phyloP scores from a whole-genome alignment of 768 basidiomycete genomes.

The Lentinula edodes region DNA sequence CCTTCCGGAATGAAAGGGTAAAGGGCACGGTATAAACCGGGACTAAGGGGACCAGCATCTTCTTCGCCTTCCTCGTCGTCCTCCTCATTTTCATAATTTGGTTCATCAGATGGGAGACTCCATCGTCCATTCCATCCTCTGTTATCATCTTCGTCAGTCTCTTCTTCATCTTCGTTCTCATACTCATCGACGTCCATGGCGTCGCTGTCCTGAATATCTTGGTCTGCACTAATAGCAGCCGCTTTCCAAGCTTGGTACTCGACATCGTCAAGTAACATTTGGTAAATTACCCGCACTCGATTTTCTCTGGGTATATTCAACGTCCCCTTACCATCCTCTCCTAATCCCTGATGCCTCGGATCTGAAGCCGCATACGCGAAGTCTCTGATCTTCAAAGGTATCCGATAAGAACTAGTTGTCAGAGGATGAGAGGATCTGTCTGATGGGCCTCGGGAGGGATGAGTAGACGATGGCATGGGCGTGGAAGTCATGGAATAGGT shows the following conservation, averaged over 20 bases:
- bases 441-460: not conserved
- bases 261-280: not conserved
- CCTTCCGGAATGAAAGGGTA: conserved; percentile 57
- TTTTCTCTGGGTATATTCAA: not conserved
- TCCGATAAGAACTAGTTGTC: not conserved
- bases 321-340: not conserved
- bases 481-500: not conserved
- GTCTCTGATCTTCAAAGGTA: not conserved
- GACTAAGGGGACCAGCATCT: conserved; percentile 26
- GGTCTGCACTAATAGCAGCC: not conserved
- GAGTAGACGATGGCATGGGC: not conserved
- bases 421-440: not conserved
- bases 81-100: not conserved
- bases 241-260: not conserved
- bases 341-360: conserved; percentile 6
- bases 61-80: not conserved
- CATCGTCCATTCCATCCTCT: not conserved
- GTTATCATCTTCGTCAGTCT: not conserved
- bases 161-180: not conserved
- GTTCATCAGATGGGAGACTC: not conserved
- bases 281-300: not conserved
- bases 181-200: not conserved
- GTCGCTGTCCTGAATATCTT: not conserved
- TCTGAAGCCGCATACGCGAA: not conserved
- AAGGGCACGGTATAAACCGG: conserved; percentile 50